Base-by-base conservation (phyloP, 2,329 filamentous ascomycete genomes). In the Aspergillus hiratsukae region DNA sequence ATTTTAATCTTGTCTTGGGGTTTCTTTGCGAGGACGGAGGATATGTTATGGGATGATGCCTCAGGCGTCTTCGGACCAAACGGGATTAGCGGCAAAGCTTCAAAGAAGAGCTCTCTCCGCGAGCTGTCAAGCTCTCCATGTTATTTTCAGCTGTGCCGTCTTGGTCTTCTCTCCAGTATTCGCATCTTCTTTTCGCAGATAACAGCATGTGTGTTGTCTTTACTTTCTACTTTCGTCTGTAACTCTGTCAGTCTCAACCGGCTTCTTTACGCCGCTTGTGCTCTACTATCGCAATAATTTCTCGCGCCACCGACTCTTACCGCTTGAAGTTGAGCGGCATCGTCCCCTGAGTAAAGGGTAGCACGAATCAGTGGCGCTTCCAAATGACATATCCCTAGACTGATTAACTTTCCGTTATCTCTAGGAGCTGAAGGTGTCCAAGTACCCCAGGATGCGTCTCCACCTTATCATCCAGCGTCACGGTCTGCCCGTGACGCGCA, bases 401-500 rank as follows among this genome's bases (percentile, higher is more conserved):
- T 17, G 14, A 7, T 37, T 14, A 37, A 37, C 31, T 6, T 17
- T 14, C 31, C 31, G 14, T 14, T 37, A 37, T 7, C 5, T 27
- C 7, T 27, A 14, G 23, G 23, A 46, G 21, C 19, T 23, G 43
- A 46, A 46, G 21, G 43, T 25, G 43, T 45, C 5, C 46, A 28
- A 21, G 37, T 51, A 54, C 62, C 63, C 57, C 63, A 71, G 51
- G 50, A 85, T 94, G 81, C 89, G 91, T 67, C 81, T 95, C 58
- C 87, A 88, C 62, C 77, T 95, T 49, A 79, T 84, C 37, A 83
- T 95, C 53, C 84, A 85, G 61, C 87, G 91, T 56, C 84, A 93
- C 73, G 83, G 81, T 46, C 80, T 94, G 25, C 90, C 91, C 7
- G 82, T 88, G 43, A 83, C 86, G 54, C 84, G 84, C 61, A 81